Percentiles rank a stretch among this genome's conserved stretches.
These are phyloP conservation scores for Xylariales sp. DNA, from an alignment of 2,329 filamentous ascomycete species.

Conservation along the genomic window DNA sequence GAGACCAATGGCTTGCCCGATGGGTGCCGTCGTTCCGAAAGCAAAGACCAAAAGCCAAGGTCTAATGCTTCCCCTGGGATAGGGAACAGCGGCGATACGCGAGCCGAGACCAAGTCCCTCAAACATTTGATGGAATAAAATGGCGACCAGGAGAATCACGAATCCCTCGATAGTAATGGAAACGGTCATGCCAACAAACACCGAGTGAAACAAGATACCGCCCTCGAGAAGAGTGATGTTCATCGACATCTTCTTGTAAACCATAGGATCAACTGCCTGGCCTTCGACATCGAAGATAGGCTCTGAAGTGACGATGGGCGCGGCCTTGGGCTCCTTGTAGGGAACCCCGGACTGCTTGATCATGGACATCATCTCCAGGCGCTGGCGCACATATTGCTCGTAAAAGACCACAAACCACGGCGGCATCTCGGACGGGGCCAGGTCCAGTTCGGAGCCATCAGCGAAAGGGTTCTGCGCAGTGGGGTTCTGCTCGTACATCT, in stretches of 20 bases:
- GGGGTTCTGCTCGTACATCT: constrained; percentile 33
- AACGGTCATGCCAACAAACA: constrained; percentile 71
- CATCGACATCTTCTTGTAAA: constrained; percentile 59
- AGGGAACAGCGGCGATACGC: constrained; percentile 63
- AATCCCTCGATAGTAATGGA: constrained; percentile 66
- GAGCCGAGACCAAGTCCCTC: constrained; percentile 66
- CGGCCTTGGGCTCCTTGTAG: constrained; percentile 18
- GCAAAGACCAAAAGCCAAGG: constrained; percentile 59
- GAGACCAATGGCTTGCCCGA: constrained; percentile 61
- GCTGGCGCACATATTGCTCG: constrained; percentile 57
- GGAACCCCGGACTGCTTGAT: constrained; percentile 34
- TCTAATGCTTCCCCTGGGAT: constrained; percentile 48
- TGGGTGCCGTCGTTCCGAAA: constrained; percentile 59
- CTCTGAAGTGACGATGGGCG: constrained; percentile 26
- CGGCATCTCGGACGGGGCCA: constrained; percentile 46
- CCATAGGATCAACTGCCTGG: constrained; percentile 36
- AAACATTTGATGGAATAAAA: constrained; percentile 68
- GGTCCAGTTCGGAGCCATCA: constrained; percentile 22
- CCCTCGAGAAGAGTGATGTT: constrained; percentile 73
- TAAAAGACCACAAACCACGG: constrained; percentile 60
- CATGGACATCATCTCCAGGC: constrained; percentile 53
- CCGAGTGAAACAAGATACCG: constrained; percentile 73
- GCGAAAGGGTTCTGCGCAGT: constrained; percentile 19
- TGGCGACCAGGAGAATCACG: constrained; percentile 61
- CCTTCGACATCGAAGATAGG: constrained; percentile 40